Evolutionary conservation across 352 stramenopile genomes (phyloP), one percentile per base, ranked within the genome.

Genomic region (Pythium diclinum): DNA sequence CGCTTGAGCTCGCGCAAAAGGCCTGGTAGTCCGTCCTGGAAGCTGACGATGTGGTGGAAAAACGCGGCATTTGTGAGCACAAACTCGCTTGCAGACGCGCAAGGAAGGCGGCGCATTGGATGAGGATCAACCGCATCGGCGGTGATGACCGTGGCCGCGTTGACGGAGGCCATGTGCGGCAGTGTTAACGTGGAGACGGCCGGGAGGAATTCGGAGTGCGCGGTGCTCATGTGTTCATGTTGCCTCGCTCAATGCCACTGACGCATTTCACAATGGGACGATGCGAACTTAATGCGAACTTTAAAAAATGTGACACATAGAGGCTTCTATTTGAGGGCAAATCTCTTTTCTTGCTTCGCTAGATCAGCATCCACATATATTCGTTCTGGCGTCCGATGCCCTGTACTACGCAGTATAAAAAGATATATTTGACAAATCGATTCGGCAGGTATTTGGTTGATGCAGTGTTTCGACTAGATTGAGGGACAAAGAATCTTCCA

Each of bases 1-100:
- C 52, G 32, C 52, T 58, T 58, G 52, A 58, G 32, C 16, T 30
- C 32, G 3, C 32, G 17, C n/a, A 58, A 17, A 1, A 58, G 52
- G 1, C 32, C 52, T 0, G 52, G 52, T 3, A 47, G 32, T 3
- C 30, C 52, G 52, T 47, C n/a, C n/a, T 58, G 52, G 52, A 58
- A 58, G 32, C 30, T 25, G 32, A 58, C 52, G 52, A 56, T 56
- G 7, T 17, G 49, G 21, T 19, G 30, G 25, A 56, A 25, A 13
- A 44, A 32, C 28, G 28, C 10, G n/a, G 19, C 32, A 32, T 40
- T 47, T 6, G 52, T 32, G 52, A 58, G 52, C 52, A 58, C 52
- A n/a, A 8, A 16, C 32, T 47, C 52, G 7, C 16, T 34, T 42
- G 28, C 25, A 1, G 23, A 55, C 13, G 23, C 33, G 33, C 33